phyloP scores from a whole-genome alignment of 1,284 basidiomycete genomes.

The Ustilago lituana region DNA sequence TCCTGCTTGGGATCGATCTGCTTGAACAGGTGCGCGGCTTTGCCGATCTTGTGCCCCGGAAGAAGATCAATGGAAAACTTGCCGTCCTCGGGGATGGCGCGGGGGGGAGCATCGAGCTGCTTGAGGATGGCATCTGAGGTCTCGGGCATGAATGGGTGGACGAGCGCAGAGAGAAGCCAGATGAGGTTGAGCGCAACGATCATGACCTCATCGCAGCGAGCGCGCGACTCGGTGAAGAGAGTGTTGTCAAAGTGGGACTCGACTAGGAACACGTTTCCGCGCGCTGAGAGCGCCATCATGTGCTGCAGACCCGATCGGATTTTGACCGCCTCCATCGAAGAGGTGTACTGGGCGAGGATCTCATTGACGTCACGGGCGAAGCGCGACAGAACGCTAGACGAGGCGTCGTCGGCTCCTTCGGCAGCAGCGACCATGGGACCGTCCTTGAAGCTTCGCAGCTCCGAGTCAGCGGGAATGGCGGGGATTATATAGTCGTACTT shows the following conservation, averaged over 20 bases:
- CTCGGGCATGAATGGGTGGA: conserved; percentile 96
- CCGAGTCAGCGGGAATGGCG: conserved; percentile 49
- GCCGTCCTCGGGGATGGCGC: conserved; percentile 71
- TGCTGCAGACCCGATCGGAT: conserved; percentile 85
- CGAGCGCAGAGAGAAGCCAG: conserved; percentile 83
- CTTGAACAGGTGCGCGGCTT: conserved; percentile 90
- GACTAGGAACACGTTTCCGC: conserved; percentile 95
- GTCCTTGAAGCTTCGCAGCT: conserved; percentile 47
- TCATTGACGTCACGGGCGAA: conserved; percentile 85
- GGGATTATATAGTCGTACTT: conserved; percentile 83
- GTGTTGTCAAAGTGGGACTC: conserved; percentile 90
- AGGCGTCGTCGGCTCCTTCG: conserved; percentile 32
- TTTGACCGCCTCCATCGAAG: conserved; percentile 90
- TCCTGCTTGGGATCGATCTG: conserved; percentile 91
- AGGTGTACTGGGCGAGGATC: conserved; percentile 82
- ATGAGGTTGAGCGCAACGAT: conserved; percentile 90
- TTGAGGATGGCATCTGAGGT: conserved; percentile 82
- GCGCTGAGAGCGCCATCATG: conserved; percentile 87
- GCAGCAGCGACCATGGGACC: conserved; percentile 35
- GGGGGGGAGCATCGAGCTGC: conserved; percentile 89
- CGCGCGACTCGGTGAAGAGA: conserved; percentile 81
- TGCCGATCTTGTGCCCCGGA: conserved; percentile 84
- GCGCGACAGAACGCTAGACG: conserved; percentile 41
- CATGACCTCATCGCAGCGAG: conserved; percentile 88
- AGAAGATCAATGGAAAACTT: conserved; percentile 79